Base-by-base conservation (phyloP, 345 rosid species). In the Pelargonium nanum region DNA sequence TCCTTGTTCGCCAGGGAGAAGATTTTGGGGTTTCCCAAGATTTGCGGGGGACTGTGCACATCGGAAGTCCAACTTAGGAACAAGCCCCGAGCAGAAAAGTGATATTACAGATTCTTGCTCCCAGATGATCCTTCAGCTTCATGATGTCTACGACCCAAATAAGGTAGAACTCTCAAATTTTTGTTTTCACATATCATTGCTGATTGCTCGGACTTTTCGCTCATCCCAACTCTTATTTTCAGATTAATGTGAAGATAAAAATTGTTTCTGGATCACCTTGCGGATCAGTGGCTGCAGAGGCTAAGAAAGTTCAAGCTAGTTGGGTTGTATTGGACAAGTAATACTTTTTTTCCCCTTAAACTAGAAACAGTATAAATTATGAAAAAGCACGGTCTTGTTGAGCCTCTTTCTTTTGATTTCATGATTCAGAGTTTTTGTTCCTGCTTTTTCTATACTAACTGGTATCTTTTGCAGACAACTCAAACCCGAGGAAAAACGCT, bases 321-420 rank as follows among this genome's bases (percentile, higher is more conserved):
- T 94, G 99, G 99, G 96, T 94, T 56, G 91, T 94, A 21, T 66
- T 94, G 28, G 99, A 94, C 84, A 94, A 88, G 99, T 94, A 81
- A 82, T 55, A n/a, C 44, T 58, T 65, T 21, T 3, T 53, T 56
- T 51, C 5, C 58, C 7, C n/a, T 50, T 59, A 26, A 22, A 28
- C 45, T 22, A 28, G 7, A 19, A 54, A 17, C 23, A 0, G 19
- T 15, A 9, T 4, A 4, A 44, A 17, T 22, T 20, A 51, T 25
- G 25, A 34, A 17, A 51, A 20, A 9, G 25, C 20, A n/a, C 53
- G 57, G 21, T 19, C 15, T 52, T 12, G 30, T 56, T 56, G 16
- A 19, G 6, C 26, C 28, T 9, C 25, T 22, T 40, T 60, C 9
- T 53, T 12, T 16, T 63, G 50, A 32, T 23, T 23, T 44, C 50